Evolutionary conservation across 129 eudicot species (phyloP), one percentile per base, ranked within the genome.

Genomic region (Gnaphalium uliginosum): DNA sequence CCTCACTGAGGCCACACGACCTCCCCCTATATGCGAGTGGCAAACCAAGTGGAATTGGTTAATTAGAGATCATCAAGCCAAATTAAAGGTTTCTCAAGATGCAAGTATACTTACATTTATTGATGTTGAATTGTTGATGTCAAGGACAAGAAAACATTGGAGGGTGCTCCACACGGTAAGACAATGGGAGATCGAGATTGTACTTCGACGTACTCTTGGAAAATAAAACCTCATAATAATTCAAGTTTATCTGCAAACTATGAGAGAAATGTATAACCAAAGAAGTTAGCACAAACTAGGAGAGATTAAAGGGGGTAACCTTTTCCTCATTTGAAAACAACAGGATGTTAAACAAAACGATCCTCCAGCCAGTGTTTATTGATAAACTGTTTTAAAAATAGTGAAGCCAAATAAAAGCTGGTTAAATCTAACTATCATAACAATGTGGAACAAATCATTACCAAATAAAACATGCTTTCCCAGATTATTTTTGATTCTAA

Each of bases 311-410:
- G 21, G 21, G 32, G 37, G 79, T 66, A 54, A 94, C 97, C 97
- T 94, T 91, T 81, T 94, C 99, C 73, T 81, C 88, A 73, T 76
- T 78, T 75, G 93, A 11, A 82, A 81, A 91, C 96, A 74, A 89
- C 83, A 25, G 97, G 96, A 78, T 84, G 97, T 84, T 94, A 33
- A 33, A 33, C 96, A 69, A 90, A 94, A 53, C 78, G 93, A 57
- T 87, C 92, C 83, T 90, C 97, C 74, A 85, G 83, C 97, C 98
- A 94, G 76, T 90, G 98, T 78, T 94, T 94, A 87, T 84, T 89
- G 21, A 94, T 80, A 68, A 85, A 87, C 81, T 94, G 97, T 76
- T 91, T 94, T 71, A 94, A 69, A 76, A 89, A 83, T 76, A 89
- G 93, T 10, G 92, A 96, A 78, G 96, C 97, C 87, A 94, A 82